Conservation (phyloP, 768 basidiomycete species). For the Punctularia strigosozonata region DNA sequence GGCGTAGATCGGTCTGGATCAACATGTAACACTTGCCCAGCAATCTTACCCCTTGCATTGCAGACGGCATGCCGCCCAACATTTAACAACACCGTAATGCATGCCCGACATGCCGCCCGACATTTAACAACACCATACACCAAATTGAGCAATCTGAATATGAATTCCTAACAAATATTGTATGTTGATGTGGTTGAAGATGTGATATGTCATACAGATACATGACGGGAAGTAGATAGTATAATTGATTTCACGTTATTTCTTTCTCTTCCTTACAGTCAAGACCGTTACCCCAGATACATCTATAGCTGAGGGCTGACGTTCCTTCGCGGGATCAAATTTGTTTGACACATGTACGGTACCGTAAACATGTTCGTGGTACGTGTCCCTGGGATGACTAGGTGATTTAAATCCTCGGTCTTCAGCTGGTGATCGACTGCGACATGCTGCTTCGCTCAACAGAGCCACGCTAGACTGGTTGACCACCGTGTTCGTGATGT, state of each 20-base stretch:
- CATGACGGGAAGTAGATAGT: not conserved
- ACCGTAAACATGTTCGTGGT: conserved; percentile 50
- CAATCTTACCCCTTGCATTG: too few species aligned
- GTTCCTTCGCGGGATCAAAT: conserved; percentile 11
- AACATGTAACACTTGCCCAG: too few species aligned
- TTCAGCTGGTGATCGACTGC: conserved; percentile 50
- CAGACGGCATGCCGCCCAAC: too few species aligned
- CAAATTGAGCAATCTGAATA: too few species aligned
- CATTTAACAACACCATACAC: too few species aligned
- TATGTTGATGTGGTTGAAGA: too few species aligned
- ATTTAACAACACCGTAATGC: too few species aligned
- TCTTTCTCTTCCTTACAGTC: conserved; percentile 42
- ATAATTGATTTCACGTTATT: conserved; percentile 13
- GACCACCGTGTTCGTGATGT: conserved; percentile 32
- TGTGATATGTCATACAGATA: too few species aligned
- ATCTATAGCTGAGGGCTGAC: not conserved
- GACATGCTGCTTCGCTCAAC: conserved; percentile 57
- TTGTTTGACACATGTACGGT: conserved; percentile 39
- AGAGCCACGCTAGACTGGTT: not conserved
- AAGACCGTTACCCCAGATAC: conserved; percentile 40
- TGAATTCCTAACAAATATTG: too few species aligned
- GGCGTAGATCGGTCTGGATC: too few species aligned
- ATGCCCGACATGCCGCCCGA: too few species aligned
- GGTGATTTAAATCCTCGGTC: too few species aligned
- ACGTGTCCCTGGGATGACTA: conserved; percentile 53